A percentile compares a stretch with the other conserved stretches of the same genome.
phyloP scores from a whole-genome alignment of 2,329 filamentous ascomycete species.

The Colletotrichum plurivorum region DNA sequence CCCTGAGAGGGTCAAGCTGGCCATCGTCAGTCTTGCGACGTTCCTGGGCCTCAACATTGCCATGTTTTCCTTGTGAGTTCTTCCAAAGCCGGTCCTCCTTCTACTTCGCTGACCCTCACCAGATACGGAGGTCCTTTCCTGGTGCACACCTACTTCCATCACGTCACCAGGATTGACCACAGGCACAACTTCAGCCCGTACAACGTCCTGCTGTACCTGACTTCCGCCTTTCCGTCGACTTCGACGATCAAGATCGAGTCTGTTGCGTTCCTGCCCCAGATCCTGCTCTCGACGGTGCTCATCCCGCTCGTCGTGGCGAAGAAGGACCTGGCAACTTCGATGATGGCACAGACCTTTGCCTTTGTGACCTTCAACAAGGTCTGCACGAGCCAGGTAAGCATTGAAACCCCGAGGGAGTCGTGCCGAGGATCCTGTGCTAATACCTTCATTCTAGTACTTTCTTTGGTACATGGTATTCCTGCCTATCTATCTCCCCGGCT shows the following conservation, averaged over 20 bases:
- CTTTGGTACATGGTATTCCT: constrained; percentile 97
- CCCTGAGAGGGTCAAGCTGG: constrained; percentile 68
- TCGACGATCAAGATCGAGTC: constrained; percentile 74
- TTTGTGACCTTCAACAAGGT: constrained; percentile 99
- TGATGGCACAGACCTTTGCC: constrained; percentile 96
- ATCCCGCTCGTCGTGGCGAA: constrained; percentile 85
- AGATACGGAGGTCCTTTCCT: constrained; percentile 87
- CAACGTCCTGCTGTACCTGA: constrained; percentile 90
- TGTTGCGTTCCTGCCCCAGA: constrained; percentile 89
- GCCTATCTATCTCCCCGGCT: constrained; percentile 89
- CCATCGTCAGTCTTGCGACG: constrained; percentile 76
- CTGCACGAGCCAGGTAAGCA: constrained; percentile 91
- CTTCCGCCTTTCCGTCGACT: constrained; percentile 72
- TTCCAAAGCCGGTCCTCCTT: not conserved
- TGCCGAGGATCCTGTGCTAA: constrained; percentile 34
- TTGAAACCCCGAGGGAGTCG: constrained; percentile 11
- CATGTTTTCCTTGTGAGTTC: constrained; percentile 82
- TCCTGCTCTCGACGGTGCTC: constrained; percentile 82
- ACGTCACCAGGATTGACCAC: constrained; percentile 93
- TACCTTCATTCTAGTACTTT: constrained; percentile 78
- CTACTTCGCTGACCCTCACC: constrained; percentile 17
- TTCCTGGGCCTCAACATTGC: constrained; percentile 80
- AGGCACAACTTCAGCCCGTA: constrained; percentile 99
- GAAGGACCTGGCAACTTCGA: constrained; percentile 83
- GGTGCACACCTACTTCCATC: constrained; percentile 92